A percentile compares a stretch with the other conserved stretches of the same genome.
These are phyloP conservation scores for Hanseniaspora gamundiae DNA, from an alignment of 1,139 yeast genomes.

Conservation along the genomic window DNA sequence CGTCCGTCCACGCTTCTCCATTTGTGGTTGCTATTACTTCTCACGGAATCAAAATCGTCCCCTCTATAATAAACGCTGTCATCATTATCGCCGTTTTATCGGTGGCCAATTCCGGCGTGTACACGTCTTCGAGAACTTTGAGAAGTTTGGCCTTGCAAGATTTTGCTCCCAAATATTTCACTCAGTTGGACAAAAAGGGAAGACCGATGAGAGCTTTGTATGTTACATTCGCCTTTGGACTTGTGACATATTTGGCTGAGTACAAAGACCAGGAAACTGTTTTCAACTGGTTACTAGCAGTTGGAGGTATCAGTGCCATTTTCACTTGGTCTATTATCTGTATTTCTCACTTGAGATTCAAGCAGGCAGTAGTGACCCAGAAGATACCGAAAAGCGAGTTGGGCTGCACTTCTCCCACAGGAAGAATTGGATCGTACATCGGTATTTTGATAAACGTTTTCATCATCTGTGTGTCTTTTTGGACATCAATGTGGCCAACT, in stretches of 20 bases:
- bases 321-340: slow-evolving; percentile 77
- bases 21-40: slow-evolving; percentile 54
- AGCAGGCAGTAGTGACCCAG: slow-evolving; percentile 50
- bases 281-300: slow-evolving; percentile 66
- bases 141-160: slow-evolving; percentile 75
- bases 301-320: slow-evolving; percentile 69
- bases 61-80: slow-evolving; percentile 56
- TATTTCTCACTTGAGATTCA: slow-evolving; percentile 57
- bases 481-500: slow-evolving; percentile 59
- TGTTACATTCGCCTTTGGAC: slow-evolving; percentile 44
- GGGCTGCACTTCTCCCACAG: slow-evolving; percentile 49
- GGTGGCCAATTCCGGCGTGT: slow-evolving; percentile 63
- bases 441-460: slow-evolving; percentile 45
- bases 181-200: slow-evolving; percentile 52
- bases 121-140: slow-evolving; percentile 69
- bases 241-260: slow-evolving; percentile 64
- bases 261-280: slow-evolving; percentile 46
- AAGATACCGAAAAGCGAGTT: slow-evolving; percentile 49
- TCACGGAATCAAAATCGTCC: slow-evolving; percentile 47
- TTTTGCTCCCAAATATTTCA: slow-evolving; percentile 62
- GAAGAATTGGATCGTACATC: slow-evolving; percentile 48
- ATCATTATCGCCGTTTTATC: slow-evolving; percentile 52
- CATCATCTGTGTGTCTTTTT: slow-evolving; percentile 58
- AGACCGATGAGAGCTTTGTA: slow-evolving; percentile 62
- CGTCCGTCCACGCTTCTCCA: slow-evolving; percentile 55